Evolutionary conservation across 345 rosid species (phyloP).

Genomic region (Corymbia maculata): DNA sequence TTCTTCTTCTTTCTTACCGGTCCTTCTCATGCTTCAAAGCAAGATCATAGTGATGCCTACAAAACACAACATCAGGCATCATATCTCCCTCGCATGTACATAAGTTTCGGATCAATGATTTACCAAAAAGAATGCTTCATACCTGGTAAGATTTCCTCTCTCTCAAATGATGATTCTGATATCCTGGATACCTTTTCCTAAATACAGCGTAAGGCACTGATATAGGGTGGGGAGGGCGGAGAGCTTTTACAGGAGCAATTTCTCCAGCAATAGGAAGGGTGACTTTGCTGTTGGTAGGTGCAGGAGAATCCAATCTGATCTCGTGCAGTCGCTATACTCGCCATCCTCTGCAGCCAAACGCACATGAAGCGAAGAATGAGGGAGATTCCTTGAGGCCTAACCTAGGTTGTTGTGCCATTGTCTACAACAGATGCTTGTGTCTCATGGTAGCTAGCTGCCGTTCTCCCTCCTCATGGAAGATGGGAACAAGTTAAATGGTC

Average conservation of each 20-base stretch:
- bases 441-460: background rate
- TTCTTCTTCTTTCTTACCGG: no score
- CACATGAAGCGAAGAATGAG: background rate
- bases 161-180: background rate
- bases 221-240: background rate
- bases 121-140: background rate
- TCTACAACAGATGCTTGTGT: background rate
- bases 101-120: background rate
- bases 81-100: background rate
- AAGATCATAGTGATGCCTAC: no score
- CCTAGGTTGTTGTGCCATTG: background rate
- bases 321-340: rapidly evolving
- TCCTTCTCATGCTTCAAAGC: no score
- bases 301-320: background rate
- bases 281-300: background rate
- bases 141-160: background rate
- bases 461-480: background rate
- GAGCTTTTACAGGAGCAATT: background rate
- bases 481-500: background rate
- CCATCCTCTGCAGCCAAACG: background rate
- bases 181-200: background rate
- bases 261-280: background rate
- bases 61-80: no score
- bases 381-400: background rate
- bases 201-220: background rate